Conservation (phyloP, 192 early-diverging fungal species). For the Phlyctochytrium bullatum region DNA sequence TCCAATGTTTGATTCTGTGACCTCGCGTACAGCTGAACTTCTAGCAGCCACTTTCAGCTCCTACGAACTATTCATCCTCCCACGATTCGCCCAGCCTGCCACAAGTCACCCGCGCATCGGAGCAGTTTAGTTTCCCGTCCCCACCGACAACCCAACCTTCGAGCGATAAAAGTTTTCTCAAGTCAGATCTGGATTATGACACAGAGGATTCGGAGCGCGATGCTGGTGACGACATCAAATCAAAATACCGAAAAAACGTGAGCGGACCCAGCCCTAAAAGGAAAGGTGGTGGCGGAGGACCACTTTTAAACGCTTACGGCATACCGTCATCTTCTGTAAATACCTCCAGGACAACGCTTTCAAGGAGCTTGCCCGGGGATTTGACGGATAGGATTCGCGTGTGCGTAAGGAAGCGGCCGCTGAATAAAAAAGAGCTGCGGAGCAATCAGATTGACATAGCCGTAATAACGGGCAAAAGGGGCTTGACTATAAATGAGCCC, state of each 20-base stretch:
- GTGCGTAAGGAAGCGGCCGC: constrained; percentile 92
- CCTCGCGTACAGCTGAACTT: no score
- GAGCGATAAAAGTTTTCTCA: neutral
- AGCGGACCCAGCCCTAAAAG: no score
- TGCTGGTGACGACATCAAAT: no score
- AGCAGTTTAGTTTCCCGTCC: neutral
- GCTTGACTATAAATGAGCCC: constrained; percentile 86
- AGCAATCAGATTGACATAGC: constrained; percentile 85
- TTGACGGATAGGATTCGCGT: constrained; percentile 89
- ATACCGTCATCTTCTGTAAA: constrained; percentile 43
- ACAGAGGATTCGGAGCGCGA: neutral
- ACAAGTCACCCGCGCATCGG: neutral
- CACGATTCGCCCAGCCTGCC: no score
- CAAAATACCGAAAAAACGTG: no score
- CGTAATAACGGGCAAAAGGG: constrained; percentile 59
- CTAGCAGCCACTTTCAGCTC: no score
- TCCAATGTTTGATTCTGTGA: no score
- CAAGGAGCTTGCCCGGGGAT: constrained; percentile 33
- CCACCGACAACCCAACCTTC: neutral
- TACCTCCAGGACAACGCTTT: neutral
- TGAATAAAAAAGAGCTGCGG: constrained; percentile 83
- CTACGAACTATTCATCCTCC: no score
- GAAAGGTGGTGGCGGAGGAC: no score
- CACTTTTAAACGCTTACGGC: constrained; percentile 74
- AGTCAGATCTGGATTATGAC: neutral